Base-by-base conservation (phyloP, 202 grass and related monocot species). In the Panicum hallii region DNA sequence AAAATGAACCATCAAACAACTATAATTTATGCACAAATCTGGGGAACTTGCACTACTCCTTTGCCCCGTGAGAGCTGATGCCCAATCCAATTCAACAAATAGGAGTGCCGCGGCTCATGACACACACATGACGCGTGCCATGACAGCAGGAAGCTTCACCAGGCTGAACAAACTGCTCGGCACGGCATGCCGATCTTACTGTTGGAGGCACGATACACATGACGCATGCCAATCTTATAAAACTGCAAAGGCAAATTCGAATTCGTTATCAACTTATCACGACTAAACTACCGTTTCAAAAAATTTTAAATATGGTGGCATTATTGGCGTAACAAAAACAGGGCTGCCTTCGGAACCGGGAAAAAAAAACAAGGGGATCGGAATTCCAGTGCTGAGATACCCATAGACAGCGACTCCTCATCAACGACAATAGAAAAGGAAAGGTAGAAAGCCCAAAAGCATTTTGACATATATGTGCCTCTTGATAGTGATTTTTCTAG, bases 51-150 rank as follows among this genome's bases (percentile, higher is more conserved):
- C 60, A 63, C 12, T 13, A 46, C 48, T 57, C 57, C 5, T 63
- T 44, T 20, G 67, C 58, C 50, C 74, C 52, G n/a, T 70, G 30
- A 83, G 50, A 80, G 52, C 36, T 11, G 19, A 84, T 80, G 75
- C 5, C 1, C 80, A 32, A 38, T 75, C 48, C 75, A 20, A 74
- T 55, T 67, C 54, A 62, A 70, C 40, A 62, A 79, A 73, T 32
- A 48, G 48, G 14, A 8, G 36, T 38, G 36, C 36, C 36, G 28
- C 50, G 73, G 57, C 71, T 60, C 88, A 72, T 42, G 73, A 45
- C 62, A 75, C 36, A 38, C 83, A 80, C 80, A 83, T 46, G 50
- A 19, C 41, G 70, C 50, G 52, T 1, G 32, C 32, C 67, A 83
- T 75, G 75, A 55, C 58, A 79, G 9, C 5, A 79, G 63, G 62